Percentiles rank a stretch among this genome's conserved stretches.
Conservation (phyloP, 2,329 filamentous ascomycete species). For the Rugonectria rugulosa region DNA sequence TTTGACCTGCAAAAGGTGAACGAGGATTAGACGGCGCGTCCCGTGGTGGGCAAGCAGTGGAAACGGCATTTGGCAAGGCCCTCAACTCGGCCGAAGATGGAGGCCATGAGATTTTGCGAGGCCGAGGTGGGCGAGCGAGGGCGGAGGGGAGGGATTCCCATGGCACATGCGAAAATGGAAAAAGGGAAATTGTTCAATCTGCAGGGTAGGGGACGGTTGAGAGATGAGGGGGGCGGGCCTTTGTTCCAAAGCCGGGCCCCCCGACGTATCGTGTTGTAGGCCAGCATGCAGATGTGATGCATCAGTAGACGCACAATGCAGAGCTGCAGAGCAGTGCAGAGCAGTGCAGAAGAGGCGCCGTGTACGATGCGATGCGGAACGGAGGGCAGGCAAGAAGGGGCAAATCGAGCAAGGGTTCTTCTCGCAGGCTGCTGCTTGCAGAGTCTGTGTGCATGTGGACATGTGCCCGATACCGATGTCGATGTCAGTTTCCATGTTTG, state of each 20-base stretch:
- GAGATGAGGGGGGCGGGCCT: no score
- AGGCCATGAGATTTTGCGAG: not conserved
- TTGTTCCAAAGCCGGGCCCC: not conserved
- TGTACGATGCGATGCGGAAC: no score
- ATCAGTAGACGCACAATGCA: not conserved
- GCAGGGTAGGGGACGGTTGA: not conserved
- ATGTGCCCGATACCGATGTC: slow-evolving; percentile 2
- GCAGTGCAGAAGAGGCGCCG: no score
- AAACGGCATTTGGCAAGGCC: not conserved
- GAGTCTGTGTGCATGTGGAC: not conserved
- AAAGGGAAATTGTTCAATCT: not conserved
- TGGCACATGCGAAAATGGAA: not conserved
- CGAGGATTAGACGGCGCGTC: not conserved
- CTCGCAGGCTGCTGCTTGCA: not conserved
- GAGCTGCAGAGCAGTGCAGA: not conserved
- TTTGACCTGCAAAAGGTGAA: no score
- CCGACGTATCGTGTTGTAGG: no score
- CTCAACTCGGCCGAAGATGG: not conserved
- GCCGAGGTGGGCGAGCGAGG: not conserved
- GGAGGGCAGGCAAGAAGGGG: not conserved
- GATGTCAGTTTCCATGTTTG: slow-evolving; percentile 8
- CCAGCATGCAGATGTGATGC: slow-evolving; percentile 1
- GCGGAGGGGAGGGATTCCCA: slow-evolving; percentile 1
- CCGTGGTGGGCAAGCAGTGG: not conserved
- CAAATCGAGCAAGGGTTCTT: not conserved